Conservation (phyloP, 768 basidiomycete species). For the Lactifluus rugatus region DNA sequence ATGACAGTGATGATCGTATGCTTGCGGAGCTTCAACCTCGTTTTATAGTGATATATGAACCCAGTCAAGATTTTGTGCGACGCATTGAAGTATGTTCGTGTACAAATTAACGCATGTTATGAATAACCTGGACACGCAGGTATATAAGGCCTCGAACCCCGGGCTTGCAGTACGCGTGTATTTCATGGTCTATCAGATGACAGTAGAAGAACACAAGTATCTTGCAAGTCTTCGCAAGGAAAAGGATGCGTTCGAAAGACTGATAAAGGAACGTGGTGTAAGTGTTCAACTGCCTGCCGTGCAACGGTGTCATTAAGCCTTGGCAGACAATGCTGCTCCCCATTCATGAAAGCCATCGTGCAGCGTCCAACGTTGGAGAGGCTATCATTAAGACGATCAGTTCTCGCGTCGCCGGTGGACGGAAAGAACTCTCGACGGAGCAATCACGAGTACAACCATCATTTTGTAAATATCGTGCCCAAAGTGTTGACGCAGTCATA, state of each 20-base stretch:
- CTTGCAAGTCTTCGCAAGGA: slow-evolving; percentile 80
- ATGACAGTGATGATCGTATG: slow-evolving; percentile 86
- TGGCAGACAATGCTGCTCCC: slow-evolving; percentile 82
- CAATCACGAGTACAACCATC: slow-evolving; percentile 45
- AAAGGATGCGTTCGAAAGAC: slow-evolving; percentile 85
- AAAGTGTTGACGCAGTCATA: slow-evolving; percentile 24
- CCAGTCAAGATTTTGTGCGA: slow-evolving; percentile 85
- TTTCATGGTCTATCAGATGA: slow-evolving; percentile 90
- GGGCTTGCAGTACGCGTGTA: slow-evolving; percentile 83
- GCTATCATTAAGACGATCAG: slow-evolving; percentile 73
- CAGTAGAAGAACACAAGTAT: slow-evolving; percentile 94
- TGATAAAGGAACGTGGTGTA: slow-evolving; percentile 89
- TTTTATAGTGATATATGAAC: slow-evolving; percentile 94
- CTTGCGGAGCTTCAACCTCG: slow-evolving; percentile 80
- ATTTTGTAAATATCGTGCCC: not conserved
- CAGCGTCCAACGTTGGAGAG: slow-evolving; percentile 34
- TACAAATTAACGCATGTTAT: not conserved
- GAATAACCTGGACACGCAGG: slow-evolving; percentile 35
- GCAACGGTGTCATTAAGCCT: not conserved
- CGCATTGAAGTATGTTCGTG: slow-evolving; percentile 65
- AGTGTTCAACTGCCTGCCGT: slow-evolving; percentile 26
- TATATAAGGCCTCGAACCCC: slow-evolving; percentile 77
- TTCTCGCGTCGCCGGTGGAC: slow-evolving; percentile 78
- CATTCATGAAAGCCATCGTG: slow-evolving; percentile 52
- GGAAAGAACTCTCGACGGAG: slow-evolving; percentile 53